phyloP scores from a whole-genome alignment of 257 asterid genomes.

The Solanum tarapatanum region DNA sequence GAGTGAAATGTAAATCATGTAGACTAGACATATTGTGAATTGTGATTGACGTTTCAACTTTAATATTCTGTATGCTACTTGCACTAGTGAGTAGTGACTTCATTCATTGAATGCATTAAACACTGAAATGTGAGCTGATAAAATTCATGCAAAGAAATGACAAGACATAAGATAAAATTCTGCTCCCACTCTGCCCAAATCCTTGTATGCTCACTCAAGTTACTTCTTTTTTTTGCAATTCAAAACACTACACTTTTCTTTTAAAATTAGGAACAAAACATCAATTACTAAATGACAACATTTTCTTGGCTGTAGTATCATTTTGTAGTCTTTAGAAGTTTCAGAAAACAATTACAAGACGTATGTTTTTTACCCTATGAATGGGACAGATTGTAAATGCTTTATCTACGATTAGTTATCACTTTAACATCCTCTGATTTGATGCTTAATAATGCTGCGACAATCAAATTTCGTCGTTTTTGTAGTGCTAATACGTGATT shows the following conservation, averaged over 20 bases:
- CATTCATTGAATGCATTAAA: not conserved
- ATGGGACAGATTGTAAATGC: not conserved
- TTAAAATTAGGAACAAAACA: not conserved
- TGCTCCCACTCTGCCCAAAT: not conserved
- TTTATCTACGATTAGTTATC: not conserved
- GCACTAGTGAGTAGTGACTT: not conserved
- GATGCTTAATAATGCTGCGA: not conserved
- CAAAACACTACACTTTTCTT: not conserved
- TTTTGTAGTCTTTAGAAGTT: not conserved
- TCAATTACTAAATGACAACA: not conserved
- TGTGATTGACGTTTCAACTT: constrained; percentile 1
- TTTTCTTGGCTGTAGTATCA: not conserved
- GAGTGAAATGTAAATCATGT: not conserved
- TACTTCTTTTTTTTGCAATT: not conserved
- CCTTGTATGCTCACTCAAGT: not conserved
- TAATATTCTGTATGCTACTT: not conserved
- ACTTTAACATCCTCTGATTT: not conserved
- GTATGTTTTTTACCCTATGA: not conserved
- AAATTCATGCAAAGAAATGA: not conserved
- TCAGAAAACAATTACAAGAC: not conserved
- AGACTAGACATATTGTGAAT: not conserved
- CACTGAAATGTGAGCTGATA: not conserved
- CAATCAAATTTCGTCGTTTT: not conserved
- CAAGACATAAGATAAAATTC: not conserved
- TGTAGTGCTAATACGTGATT: not conserved